These are phyloP conservation scores for Chrysanthemum makinoi DNA, from an alignment of 129 eudicot species.

Conservation along the genomic window DNA sequence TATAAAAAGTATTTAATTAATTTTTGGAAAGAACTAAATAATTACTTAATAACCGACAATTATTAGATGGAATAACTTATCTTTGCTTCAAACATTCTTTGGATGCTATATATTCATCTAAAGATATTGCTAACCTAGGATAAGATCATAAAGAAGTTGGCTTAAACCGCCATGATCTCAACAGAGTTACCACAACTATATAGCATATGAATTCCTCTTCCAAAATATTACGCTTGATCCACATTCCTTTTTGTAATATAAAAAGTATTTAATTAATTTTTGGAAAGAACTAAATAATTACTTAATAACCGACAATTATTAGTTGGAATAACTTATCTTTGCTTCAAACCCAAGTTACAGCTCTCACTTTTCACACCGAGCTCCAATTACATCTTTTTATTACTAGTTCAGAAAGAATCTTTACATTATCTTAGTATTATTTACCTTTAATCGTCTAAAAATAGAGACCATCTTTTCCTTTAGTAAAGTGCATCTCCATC, in stretches of 20 bases:
- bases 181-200: no score
- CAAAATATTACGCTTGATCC: no score
- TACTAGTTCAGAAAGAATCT: not conserved
- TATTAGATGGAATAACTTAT: not conserved
- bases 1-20: no score
- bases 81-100: conserved; percentile 21
- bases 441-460: not conserved
- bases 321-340: conserved; percentile 11
- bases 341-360: conserved; percentile 31
- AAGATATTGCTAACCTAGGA: no score
- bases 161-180: no score
- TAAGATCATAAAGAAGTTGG: not conserved
- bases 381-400: not conserved
- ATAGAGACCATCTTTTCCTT: not conserved
- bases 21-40: not conserved
- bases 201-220: no score
- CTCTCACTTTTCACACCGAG: conserved; percentile 7
- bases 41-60: conserved; percentile 10
- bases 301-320: conserved; percentile 12
- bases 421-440: not conserved
- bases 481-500: not conserved
- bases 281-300: not conserved
- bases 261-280: no score
- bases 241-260: not conserved
- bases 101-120: no score